Conservation (phyloP, 106 monocot genomes). For the Allium cepa region DNA sequence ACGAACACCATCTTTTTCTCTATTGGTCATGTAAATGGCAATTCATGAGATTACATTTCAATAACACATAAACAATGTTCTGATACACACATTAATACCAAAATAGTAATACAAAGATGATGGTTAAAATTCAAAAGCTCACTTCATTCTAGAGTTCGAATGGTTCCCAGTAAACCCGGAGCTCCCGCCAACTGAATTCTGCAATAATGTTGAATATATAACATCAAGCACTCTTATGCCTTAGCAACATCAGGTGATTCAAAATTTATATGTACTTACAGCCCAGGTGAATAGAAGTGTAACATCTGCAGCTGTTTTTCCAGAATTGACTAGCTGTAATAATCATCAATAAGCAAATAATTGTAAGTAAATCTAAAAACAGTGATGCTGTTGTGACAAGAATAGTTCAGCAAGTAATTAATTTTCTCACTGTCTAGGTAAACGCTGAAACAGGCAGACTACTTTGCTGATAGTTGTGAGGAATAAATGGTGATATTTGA, state of each 20-base stretch:
- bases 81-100: background rate
- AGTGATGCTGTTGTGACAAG: background rate
- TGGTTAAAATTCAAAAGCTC: background rate
- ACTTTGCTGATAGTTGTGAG: conserved; percentile 79
- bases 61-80: background rate
- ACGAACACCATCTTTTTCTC: conserved; percentile 63
- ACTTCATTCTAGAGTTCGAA: conserved; percentile 67
- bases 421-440: conserved; percentile 49
- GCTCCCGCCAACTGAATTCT: conserved; percentile 91
- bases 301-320: conserved; percentile 56
- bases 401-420: background rate
- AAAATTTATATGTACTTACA: conserved; percentile 40
- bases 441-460: conserved; percentile 85
- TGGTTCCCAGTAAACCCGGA: conserved; percentile 78
- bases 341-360: conserved; percentile 1
- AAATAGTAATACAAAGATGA: background rate
- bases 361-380: conserved; percentile 1
- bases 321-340: conserved; percentile 65
- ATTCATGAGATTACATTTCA: background rate
- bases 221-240: background rate
- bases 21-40: conserved; percentile 7
- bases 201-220: conserved; percentile 1
- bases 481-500: conserved; percentile 94
- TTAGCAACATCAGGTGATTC: background rate
- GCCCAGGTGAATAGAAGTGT: conserved; percentile 94